Base-by-base conservation (phyloP, 2,329 filamentous ascomycete species). In the Aspergillus quadrilineatus region DNA sequence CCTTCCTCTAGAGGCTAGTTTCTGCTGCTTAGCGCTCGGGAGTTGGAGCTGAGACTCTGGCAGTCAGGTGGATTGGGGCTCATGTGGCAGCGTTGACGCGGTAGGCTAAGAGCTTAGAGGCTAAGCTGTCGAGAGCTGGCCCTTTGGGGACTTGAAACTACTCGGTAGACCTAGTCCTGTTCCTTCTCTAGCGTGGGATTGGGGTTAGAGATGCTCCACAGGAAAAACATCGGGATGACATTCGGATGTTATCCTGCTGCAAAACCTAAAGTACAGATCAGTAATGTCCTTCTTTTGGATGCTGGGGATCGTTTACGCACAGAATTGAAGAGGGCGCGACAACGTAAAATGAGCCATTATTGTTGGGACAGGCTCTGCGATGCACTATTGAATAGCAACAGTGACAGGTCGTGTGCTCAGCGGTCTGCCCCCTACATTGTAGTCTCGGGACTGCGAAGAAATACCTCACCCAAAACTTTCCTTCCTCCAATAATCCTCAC, bases 1-100 rank as follows among this genome's bases (percentile, higher is more conserved):
- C 60, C 59, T 65, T 65, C 63, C 63, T 60, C 55, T 55, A 37
- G 48, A n/a, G 55, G 61, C 61, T 64, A 60, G 60, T 44, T 28
- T 28, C 26, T 10, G 10, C 15, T 22, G 17, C 36, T 39, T 50
- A 46, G 29, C 48, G 26, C 42, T 50, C 42, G 50, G 50, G 46
- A 52, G 43, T 57, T 54, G 55, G 36, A 12, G 47, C 47, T 50
- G 47, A 22, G 26, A 28, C 4, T 28, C 26, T 28, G 5, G 22
- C 17, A 54, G 50, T 47, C 56, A 55, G 52, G 37, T 59, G 47
- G 46, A 39, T 39, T 10, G 36, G 36, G 36, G 36, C 36, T 39
- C 36, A 39, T 39, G 36, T 39, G 36, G 36, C 36, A 39, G 36
- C 4, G 12, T 39, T 14, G 36, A 28, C 26, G 26, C 4, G 5